Evolutionary conservation across 2,329 filamentous ascomycete species (phyloP).

Genomic region (Colletotrichum karsti): DNA sequence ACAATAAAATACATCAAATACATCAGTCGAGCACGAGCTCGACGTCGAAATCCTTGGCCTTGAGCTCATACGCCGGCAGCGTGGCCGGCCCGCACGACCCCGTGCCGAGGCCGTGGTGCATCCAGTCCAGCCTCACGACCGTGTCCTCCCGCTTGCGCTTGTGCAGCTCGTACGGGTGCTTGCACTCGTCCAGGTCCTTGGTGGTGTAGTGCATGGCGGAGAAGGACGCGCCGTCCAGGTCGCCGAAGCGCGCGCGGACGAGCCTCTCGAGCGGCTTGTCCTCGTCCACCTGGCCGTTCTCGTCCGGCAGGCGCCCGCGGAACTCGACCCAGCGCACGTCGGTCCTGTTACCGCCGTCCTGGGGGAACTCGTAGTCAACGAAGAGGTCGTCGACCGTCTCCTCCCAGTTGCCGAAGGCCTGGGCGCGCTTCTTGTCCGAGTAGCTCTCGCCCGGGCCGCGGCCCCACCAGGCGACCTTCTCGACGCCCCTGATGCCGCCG

Average conservation of each 20-base stretch:
- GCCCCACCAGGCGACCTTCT: constrained; percentile 68
- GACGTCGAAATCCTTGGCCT: constrained; percentile 49
- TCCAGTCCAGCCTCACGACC: constrained; percentile 66
- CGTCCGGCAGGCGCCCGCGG: constrained; percentile 34
- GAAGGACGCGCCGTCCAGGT: constrained; percentile 62
- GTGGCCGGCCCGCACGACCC: constrained; percentile 69
- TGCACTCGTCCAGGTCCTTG: constrained; percentile 59
- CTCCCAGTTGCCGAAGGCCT: constrained; percentile 64
- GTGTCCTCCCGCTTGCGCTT: constrained; percentile 58
- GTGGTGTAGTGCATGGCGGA: constrained; percentile 64
- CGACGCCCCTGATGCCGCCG: constrained; percentile 49
- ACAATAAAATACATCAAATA: background rate
- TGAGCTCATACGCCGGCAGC: constrained; percentile 55
- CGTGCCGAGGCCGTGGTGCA: constrained; percentile 70
- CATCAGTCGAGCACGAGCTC: constrained; percentile 54
- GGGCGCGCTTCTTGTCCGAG: constrained; percentile 70
- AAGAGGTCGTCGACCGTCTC: constrained; percentile 59
- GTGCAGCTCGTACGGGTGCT: constrained; percentile 69
- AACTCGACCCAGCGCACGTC: constrained; percentile 70
- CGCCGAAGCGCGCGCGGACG: constrained; percentile 54
- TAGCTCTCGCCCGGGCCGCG: constrained; percentile 74
- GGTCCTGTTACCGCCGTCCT: constrained; percentile 72
- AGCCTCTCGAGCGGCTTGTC: constrained; percentile 34
- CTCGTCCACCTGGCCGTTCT: constrained; percentile 25
- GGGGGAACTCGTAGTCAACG: constrained; percentile 72